Evolutionary conservation across 441 rosid genomes (phyloP), one percentile per base, ranked within the genome.

Genomic region (Euphorbia schlechtendalii): DNA sequence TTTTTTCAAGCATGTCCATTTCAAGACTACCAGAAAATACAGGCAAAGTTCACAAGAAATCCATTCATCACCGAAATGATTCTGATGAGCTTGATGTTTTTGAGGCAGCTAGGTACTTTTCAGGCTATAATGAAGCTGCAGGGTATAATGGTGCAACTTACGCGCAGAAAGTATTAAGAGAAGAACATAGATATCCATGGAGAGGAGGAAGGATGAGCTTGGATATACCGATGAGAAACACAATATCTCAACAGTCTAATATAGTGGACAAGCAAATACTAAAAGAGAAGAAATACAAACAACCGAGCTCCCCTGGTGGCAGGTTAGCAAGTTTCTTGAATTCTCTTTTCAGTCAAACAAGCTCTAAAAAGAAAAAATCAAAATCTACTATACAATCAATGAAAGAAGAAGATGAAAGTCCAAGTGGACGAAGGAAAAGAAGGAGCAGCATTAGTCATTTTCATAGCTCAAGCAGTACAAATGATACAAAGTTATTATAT

Each of bases 291-390:
- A 87, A 78, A 66, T 73, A 75, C 80, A 92, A 87, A 83, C 88
- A 86, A 72, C 97, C 98, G 1, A 86, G 90, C 72, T 92, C 98
- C 18, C 98, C 98, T 5, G 96, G 96, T 10, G 94, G 96, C 10
- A 82, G 76, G 66, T 83, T 91, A 17, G 94, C 97, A 1, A 92
- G 88, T 75, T 92, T 92, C 81, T 76, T 92, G 83, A 92, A 89
- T 79, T 87, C 96, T 52, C 76, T 89, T 28, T 87, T 92, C 77
- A 82, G 69, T 66, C 96, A 92, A 79, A 76, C 92, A 24, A 41
- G 85, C 61, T 86, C 84, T 0, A 89, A 82, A 77, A 89, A 84
- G 79, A 86, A 79, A 82, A 89, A 87, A 73, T 61, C 92, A 12
- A 83, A 83, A 63, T 74, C 92, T 45, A 66, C 83, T 21, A 49